Conservation (phyloP, 2,329 filamentous ascomycete genomes). For the Fusarium irregulare region DNA sequence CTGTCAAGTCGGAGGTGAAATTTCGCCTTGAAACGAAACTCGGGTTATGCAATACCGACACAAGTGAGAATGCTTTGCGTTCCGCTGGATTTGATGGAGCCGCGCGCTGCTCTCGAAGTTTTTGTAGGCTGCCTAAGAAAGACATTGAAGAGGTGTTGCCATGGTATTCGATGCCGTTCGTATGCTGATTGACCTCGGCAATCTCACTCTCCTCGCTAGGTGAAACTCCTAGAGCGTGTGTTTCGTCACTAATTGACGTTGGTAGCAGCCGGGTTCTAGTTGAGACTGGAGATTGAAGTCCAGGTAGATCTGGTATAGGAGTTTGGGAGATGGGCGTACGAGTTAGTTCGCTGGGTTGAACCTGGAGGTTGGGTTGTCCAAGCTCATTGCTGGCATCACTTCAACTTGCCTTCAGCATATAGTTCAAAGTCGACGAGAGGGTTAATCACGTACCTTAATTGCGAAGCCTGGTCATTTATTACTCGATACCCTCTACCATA, state of each 20-base stretch:
- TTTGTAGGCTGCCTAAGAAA: not conserved
- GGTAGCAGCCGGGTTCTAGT: not conserved
- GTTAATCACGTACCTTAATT: not conserved
- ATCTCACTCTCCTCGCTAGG: constrained; percentile 16
- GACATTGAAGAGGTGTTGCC: constrained; percentile 14
- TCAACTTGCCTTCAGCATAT: not conserved
- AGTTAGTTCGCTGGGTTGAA: not conserved
- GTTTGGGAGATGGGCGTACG: not conserved
- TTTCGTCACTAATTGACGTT: not conserved
- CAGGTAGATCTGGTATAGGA: not conserved
- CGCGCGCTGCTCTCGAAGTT: not conserved
- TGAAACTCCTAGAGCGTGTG: not conserved
- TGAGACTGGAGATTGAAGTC: not conserved
- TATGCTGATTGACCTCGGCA: constrained; percentile 9
- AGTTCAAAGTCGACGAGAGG: not conserved
- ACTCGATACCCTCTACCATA: constrained; percentile 9
- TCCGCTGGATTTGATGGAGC: not conserved
- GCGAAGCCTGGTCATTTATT: not conserved
- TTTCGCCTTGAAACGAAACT: constrained; percentile 3
- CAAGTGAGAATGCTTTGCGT: constrained; percentile 3
- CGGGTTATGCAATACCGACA: constrained; percentile 5
- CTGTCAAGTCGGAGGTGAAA: not conserved
- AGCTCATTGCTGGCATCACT: not conserved
- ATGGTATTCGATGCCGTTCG: constrained; percentile 8
- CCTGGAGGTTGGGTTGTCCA: not conserved